These are phyloP conservation scores for Penicillium soppii DNA, from an alignment of 495 filamentous ascomycete genomes.

Conservation along the genomic window DNA sequence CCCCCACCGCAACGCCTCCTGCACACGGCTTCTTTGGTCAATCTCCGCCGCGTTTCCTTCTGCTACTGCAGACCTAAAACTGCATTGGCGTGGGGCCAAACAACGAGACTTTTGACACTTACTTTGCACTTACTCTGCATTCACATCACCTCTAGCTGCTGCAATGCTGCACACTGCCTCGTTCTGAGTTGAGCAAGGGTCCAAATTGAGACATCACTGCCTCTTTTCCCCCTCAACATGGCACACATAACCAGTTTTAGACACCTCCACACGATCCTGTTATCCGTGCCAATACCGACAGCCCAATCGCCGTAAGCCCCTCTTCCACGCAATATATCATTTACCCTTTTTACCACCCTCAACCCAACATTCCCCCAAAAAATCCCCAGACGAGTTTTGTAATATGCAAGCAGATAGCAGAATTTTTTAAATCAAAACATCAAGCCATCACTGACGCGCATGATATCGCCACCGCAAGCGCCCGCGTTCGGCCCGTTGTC, in stretches of 20 bases:
- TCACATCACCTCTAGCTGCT: constrained; percentile 1
- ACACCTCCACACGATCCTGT: neutral
- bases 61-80: constrained; percentile 2
- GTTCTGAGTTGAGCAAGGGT: neutral
- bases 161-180: constrained; percentile 1
- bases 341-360: constrained; percentile 1
- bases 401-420: too few species aligned
- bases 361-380: neutral
- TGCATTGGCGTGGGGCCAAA: neutral
- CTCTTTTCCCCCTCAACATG: neutral
- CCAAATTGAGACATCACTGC: neutral
- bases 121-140: neutral
- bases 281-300: neutral
- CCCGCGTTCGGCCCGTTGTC: constrained; percentile 34
- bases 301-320: neutral
- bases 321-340: neutral
- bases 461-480: constrained; percentile 16
- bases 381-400: too few species aligned
- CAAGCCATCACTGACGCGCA: constrained; percentile 6
- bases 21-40: constrained; percentile 11
- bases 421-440: neutral
- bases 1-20: constrained; percentile 8
- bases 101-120: neutral
- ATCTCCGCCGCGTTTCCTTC: constrained; percentile 1
- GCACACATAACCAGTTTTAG: neutral